Evolutionary conservation across 805 yeast species (phyloP), one percentile per base, ranked within the genome.

Genomic region (Candida michaelii): DNA sequence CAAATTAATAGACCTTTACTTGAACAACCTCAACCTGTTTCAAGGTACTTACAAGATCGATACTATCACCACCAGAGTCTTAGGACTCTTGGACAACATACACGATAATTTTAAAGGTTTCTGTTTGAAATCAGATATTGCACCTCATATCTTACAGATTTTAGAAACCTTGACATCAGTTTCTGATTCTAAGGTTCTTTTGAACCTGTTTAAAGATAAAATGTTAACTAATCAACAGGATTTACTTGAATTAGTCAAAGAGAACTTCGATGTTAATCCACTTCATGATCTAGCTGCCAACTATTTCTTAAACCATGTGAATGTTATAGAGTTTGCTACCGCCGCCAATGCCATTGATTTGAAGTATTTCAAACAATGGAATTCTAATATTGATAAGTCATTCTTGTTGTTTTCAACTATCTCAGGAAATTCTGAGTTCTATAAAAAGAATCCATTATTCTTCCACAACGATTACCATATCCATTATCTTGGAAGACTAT

Each of bases 341-440:
- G 83, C 83, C 50, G 75, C 91, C 30, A 82, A 82, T 49, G 65
- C 70, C 15, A 82, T 89, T 44, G 88, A 86, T 58, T 65, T 82
- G 44, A 74, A 74, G 39, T 86, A 85, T 54, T 80, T 79, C 60
- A 63, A 62, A 14, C 55, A 63, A 2, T 91, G 97, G 97, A 82
- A 86, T 43, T 89, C 96, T 3, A 75, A 83, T 47, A 63, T 69
- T 11, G 98, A 91, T 63, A 80, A 83, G 44, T 84, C 96, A 0
- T 69, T 90, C 43, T 69, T 89, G 29, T 80, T 84, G 48, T 81
- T 65, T 69, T 54, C 79, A 47, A 64, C 78, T 42, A 53, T 77
- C 44, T 23, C 39, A 40, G 17, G 39, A 14, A 11, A 42, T 14
- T 72, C 67, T 43, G 46, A 56, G 19, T 70, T 75, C 47, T 74